Evolutionary conservation across 129 eudicot genomes (phyloP), one percentile per base, ranked within the genome.

Genomic region (Logfia minima): DNA sequence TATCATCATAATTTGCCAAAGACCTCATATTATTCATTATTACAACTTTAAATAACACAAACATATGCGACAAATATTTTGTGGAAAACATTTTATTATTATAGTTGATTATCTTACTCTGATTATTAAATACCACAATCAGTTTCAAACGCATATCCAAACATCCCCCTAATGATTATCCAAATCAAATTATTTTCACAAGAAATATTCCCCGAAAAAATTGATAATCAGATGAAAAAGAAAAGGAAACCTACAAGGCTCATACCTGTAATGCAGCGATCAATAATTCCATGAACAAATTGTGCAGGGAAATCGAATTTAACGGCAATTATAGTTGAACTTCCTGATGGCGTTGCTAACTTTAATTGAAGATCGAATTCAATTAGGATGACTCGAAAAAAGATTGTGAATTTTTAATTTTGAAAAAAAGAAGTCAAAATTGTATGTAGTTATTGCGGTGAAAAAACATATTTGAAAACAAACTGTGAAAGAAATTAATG

Each of bases 401-500:
- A 60, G 26, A 22, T 22, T 24, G 6, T 69, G 64, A 59, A 67
- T 70, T 16, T 59, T 34, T 2, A 32, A 56, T 17, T 37, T 68
- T 68, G 48, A 41, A 39, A 9, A 68, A 26, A 59, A 58, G 59
- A 68, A 58, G 48, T 58, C 75, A 26, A 70, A 59, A 64, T 75
- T 13, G 51, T n/a, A 76, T 51, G 55, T 32, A 67, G 32, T 21
- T 78, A 70, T 37, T 39, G 51, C 10, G 51, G 51, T 9, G 51
- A 41, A 41, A 41, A 41, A 10, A 10, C 51, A 41, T 13, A 14
- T 14, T 4, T 35, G 70, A 32, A 21, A 70, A 29, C 31, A 75
- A 63, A 74, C 61, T 74, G 55, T 60, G 41, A 21, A 34, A 22
- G 58, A 70, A 78, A 70, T 78, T 65, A 60, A 60, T 14, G 37